Percentiles rank a stretch among this genome's conserved stretches.
phyloP scores from a whole-genome alignment of 495 filamentous ascomycete species.

The Schizothecium vesticola region DNA sequence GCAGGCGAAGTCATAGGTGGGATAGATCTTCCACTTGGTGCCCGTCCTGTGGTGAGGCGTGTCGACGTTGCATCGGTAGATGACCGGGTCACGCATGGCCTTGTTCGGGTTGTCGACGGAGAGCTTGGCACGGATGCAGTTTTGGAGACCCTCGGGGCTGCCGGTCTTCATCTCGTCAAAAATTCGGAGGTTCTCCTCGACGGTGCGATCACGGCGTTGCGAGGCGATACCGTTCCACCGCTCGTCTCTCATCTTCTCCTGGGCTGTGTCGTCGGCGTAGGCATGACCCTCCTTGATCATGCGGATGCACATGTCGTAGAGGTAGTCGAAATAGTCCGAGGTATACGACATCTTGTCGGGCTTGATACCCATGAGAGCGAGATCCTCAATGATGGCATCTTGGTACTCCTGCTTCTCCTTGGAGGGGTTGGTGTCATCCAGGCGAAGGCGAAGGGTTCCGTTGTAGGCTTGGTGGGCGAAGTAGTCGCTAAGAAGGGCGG shows the following conservation, averaged over 20 bases:
- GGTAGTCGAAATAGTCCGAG: slow-evolving; percentile 84
- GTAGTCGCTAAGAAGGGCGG: slow-evolving; percentile 87
- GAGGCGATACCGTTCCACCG: slow-evolving; percentile 71
- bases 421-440: slow-evolving; percentile 90
- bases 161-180: slow-evolving; percentile 89
- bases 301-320: slow-evolving; percentile 70
- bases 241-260: slow-evolving; percentile 78
- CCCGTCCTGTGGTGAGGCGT: slow-evolving; percentile 83
- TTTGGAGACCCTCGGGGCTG: slow-evolving; percentile 65
- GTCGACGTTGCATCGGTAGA: slow-evolving; percentile 83
- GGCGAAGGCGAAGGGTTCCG: slow-evolving; percentile 74
- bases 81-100: slow-evolving; percentile 85
- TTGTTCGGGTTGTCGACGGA: slow-evolving; percentile 78
- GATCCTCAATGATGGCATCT: slow-evolving; percentile 80
- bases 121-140: slow-evolving; percentile 88
- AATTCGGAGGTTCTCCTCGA: slow-evolving; percentile 72
- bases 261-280: slow-evolving; percentile 85
- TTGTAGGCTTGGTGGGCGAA: slow-evolving; percentile 87
- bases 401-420: slow-evolving; percentile 94
- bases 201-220: slow-evolving; percentile 64
- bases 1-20: slow-evolving; percentile 91
- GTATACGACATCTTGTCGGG: slow-evolving; percentile 75
- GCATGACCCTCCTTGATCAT: slow-evolving; percentile 82
- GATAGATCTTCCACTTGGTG: slow-evolving; percentile 86
- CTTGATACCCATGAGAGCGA: slow-evolving; percentile 78